Conservation (phyloP, 306 rosid genomes). For the Glycine latifolia region DNA sequence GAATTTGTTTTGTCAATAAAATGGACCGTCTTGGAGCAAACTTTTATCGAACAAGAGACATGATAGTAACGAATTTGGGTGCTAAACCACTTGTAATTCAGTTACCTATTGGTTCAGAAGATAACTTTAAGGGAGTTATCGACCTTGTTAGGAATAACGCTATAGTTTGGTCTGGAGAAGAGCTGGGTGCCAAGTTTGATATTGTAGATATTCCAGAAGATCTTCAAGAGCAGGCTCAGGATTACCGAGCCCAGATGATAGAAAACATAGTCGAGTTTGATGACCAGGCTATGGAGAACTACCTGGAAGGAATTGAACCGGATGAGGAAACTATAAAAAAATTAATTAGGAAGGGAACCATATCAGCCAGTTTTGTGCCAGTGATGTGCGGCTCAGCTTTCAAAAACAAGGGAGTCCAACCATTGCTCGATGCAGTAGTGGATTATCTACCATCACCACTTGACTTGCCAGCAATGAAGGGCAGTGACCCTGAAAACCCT, state of each 20-base stretch:
- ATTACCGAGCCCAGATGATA: conserved; percentile 74
- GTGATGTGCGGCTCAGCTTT: conserved; percentile 97
- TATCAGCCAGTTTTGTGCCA: conserved; percentile 76
- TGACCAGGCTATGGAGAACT: conserved; percentile 84
- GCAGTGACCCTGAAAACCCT: conserved; percentile 90
- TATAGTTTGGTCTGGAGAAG: conserved; percentile 95
- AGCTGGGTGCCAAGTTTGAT: conserved; percentile 87
- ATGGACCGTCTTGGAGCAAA: conserved; percentile 99
- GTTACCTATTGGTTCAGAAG: conserved; percentile 90
- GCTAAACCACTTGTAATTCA: conserved; percentile 95
- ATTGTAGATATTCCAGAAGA: conserved; percentile 78
- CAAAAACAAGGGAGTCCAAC: conserved; percentile 99
- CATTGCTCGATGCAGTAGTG: conserved; percentile 92
- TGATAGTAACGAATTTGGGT: conserved; percentile 92
- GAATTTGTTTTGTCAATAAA: conserved; percentile 94
- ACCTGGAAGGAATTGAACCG: conserved; percentile 91
- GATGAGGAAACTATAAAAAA: conserved; percentile 78
- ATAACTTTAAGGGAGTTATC: conserved; percentile 78
- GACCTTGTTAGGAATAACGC: conserved; percentile 96
- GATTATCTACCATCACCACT: conserved; percentile 95
- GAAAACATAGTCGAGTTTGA: conserved; percentile 86
- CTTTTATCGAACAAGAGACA: conserved; percentile 91
- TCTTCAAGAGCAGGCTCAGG: conserved; percentile 77
- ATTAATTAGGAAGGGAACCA: conserved; percentile 83
- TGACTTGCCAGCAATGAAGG: conserved; percentile 91